A percentile compares a stretch with the other conserved stretches of the same genome.
Evolutionary conservation across 768 basidiomycete species (phyloP).

Genomic region (Lactarius pseudohatsudake): DNA sequence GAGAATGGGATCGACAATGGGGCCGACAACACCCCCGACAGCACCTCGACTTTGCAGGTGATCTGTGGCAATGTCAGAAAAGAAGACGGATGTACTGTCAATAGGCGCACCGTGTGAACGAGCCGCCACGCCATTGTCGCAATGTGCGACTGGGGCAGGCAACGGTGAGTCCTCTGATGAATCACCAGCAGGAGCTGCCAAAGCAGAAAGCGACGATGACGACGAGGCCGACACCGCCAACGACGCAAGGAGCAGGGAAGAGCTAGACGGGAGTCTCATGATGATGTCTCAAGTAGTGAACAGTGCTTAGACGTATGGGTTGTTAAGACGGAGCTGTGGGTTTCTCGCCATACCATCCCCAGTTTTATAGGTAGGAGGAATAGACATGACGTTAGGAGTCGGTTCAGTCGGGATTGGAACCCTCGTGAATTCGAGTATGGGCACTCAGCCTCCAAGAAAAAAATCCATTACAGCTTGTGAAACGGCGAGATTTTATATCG

Average conservation of each 20-base stretch:
- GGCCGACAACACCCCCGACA: background rate
- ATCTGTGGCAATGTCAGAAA: conserved; percentile 13
- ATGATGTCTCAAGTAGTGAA: conserved; percentile 22
- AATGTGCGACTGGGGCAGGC: conserved; percentile 14
- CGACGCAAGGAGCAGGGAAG: conserved; percentile 37
- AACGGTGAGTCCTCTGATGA: background rate
- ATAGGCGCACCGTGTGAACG: conserved; percentile 8
- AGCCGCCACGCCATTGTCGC: conserved; percentile 2
- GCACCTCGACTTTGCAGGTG: background rate
- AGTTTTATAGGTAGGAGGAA: conserved; percentile 2
- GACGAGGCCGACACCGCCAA: conserved; percentile 35
- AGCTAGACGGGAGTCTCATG: conserved; percentile 37
- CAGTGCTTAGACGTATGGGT: background rate
- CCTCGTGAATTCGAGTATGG: conserved; percentile 6
- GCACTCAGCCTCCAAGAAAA: background rate
- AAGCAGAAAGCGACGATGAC: conserved; percentile 33
- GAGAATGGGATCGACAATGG: too few species aligned
- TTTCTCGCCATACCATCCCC: background rate
- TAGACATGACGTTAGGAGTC: background rate
- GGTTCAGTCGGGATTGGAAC: conserved; percentile 1
- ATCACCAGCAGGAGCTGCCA: conserved; percentile 35
- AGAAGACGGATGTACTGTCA: too few species aligned
- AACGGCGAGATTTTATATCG: conserved; percentile 3
- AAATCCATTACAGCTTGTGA: background rate
- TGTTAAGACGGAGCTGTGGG: background rate